Evolutionary conservation across 2,329 filamentous ascomycete genomes (phyloP).

Genomic region (Clonostachys byssicola): DNA sequence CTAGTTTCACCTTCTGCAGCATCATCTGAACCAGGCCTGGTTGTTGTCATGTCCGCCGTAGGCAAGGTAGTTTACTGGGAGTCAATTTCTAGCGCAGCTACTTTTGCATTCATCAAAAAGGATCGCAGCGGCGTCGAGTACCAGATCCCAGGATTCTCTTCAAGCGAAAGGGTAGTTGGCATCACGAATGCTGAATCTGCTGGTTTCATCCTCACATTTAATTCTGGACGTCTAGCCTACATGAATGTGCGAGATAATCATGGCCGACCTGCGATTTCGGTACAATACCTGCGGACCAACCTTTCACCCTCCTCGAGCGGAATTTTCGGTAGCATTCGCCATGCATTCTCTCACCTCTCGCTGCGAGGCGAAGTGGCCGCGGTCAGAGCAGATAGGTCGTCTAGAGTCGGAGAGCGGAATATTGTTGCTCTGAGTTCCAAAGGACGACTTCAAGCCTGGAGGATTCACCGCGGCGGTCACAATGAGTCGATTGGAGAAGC

Average conservation of each 20-base stretch:
- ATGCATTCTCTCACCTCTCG: slow-evolving; percentile 65
- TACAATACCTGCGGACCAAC: slow-evolving; percentile 69
- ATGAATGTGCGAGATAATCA: slow-evolving; percentile 82
- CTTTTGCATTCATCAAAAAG: slow-evolving; percentile 77
- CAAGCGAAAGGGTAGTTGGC: slow-evolving; percentile 72
- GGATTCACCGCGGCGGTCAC: slow-evolving; percentile 81
- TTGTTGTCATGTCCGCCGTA: slow-evolving; percentile 78
- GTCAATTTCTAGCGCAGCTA: slow-evolving; percentile 83
- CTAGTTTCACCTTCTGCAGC: slow-evolving; percentile 77
- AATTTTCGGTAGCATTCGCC: slow-evolving; percentile 77
- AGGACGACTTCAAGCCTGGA: slow-evolving; percentile 81
- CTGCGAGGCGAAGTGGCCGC: slow-evolving; percentile 77
- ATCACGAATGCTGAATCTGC: slow-evolving; percentile 80
- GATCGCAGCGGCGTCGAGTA: slow-evolving; percentile 78
- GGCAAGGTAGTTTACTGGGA: slow-evolving; percentile 95
- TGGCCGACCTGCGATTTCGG: slow-evolving; percentile 75
- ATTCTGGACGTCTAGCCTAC: slow-evolving; percentile 81
- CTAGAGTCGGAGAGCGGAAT: slow-evolving; percentile 77
- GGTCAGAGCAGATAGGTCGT: slow-evolving; percentile 68
- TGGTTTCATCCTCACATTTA: slow-evolving; percentile 82
- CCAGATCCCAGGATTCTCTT: slow-evolving; percentile 67
- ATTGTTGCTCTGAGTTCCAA: slow-evolving; percentile 75
- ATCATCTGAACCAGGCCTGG: slow-evolving; percentile 76
- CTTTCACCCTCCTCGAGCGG: slow-evolving; percentile 55
- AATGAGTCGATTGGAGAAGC: slow-evolving; percentile 69